Conservation (phyloP, 192 early-diverging fungal genomes). For the Martensiomyces pterosporus region DNA sequence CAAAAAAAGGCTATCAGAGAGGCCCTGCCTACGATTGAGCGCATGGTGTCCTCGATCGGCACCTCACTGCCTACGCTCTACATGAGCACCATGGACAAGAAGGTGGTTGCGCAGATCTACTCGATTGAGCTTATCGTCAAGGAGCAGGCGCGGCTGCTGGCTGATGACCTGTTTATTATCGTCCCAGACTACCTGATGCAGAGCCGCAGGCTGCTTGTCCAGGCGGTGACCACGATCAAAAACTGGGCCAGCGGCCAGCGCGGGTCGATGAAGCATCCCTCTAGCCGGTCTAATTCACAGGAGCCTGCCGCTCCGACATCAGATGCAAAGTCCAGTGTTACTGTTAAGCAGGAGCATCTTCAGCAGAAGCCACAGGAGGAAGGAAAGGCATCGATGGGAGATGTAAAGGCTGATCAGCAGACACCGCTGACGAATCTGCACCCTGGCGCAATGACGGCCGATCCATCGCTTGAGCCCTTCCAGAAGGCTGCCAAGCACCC, state of each 20-base stretch:
- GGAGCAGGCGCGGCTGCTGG: conserved; percentile 39
- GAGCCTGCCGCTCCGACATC: conserved; percentile 10
- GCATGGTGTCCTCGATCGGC: conserved; percentile 5
- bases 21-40: conserved; percentile 16
- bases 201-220: conserved; percentile 9
- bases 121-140: conserved; percentile 13
- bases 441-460: conserved; percentile 34
- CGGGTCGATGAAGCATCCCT: neutral
- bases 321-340: neutral
- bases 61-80: conserved; percentile 25
- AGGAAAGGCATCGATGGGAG: neutral
- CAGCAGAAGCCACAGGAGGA: conserved; percentile 1
- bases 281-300: too few species aligned
- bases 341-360: neutral
- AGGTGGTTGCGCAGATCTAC: conserved; percentile 10
- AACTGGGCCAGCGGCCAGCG: conserved; percentile 23
- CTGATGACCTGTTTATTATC: conserved; percentile 34
- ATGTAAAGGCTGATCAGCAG: conserved; percentile 2
- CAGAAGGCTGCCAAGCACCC: conserved; percentile 48
- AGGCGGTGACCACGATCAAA: conserved; percentile 19
- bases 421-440: conserved; percentile 46
- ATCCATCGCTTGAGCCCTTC: conserved; percentile 41
- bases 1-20: conserved; percentile 24
- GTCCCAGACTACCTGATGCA: conserved; percentile 2
- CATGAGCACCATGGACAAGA: conserved; percentile 20